A percentile compares a stretch with the other conserved stretches of the same genome.
Conservation (phyloP, 1,284 basidiomycete genomes). For the Rugiboletus extremiorientalis region DNA sequence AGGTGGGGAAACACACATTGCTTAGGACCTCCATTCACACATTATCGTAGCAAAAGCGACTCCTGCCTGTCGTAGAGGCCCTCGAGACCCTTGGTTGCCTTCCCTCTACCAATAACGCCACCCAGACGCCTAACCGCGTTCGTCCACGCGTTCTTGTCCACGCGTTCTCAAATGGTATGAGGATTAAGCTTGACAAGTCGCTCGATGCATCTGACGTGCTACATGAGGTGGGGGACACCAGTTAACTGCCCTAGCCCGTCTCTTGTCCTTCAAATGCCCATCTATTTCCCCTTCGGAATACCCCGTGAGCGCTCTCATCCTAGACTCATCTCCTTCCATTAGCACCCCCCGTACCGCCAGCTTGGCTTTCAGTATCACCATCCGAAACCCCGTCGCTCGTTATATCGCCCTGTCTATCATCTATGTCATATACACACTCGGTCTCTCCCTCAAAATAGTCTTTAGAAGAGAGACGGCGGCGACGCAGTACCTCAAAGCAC, state of each 20-base stretch:
- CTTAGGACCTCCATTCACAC: neutral
- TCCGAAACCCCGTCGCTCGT: slow-evolving; percentile 39
- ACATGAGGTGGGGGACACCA: slow-evolving; percentile 48
- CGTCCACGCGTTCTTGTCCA: slow-evolving; percentile 46
- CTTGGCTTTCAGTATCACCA: slow-evolving; percentile 41
- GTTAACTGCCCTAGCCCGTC: slow-evolving; percentile 38
- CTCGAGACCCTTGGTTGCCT: slow-evolving; percentile 42
- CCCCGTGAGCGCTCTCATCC: slow-evolving; percentile 39
- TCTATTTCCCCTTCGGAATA: slow-evolving; percentile 10
- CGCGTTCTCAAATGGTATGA: slow-evolving; percentile 55
- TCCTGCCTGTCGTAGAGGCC: slow-evolving; percentile 42
- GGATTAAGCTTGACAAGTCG: neutral
- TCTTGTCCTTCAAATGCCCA: slow-evolving; percentile 34
- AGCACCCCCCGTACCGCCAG: slow-evolving; percentile 31
- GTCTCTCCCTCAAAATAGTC: slow-evolving; percentile 7
- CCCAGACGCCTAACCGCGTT: neutral
- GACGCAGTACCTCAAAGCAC: slow-evolving; percentile 29
- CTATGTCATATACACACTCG: slow-evolving; percentile 21
- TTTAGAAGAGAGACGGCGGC: slow-evolving; percentile 17
- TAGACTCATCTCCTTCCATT: slow-evolving; percentile 53
- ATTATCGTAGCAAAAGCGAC: slow-evolving; percentile 24
- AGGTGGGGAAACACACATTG: slow-evolving; percentile 30
- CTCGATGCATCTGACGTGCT: neutral
- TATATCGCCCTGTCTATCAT: slow-evolving; percentile 25
- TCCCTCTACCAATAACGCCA: slow-evolving; percentile 9